Conservation (phyloP, 1,139 yeast species). For the Pichia sp. region DNA sequence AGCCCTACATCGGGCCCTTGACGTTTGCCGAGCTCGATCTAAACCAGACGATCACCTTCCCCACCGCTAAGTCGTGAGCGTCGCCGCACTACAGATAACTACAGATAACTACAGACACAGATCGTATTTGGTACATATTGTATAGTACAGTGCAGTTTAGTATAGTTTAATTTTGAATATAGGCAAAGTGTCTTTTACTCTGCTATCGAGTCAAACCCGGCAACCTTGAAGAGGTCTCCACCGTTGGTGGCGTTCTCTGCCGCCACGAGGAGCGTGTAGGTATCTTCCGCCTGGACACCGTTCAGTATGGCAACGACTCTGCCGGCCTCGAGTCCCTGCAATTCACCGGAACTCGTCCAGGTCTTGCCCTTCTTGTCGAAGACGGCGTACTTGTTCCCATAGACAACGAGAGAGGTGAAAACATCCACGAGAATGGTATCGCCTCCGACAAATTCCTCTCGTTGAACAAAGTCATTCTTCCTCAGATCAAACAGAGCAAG, state of each 20-base stretch:
- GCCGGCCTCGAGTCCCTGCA: not conserved
- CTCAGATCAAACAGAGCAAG: constrained; percentile 14
- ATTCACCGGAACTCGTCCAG: not conserved
- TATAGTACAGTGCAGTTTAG: too few relatives aligned
- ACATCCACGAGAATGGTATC: constrained; percentile 8
- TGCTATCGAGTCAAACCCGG: not conserved
- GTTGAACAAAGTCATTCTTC: constrained; percentile 9
- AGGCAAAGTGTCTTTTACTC: not conserved
- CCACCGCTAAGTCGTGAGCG: constrained; percentile 15
- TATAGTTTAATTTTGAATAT: too few relatives aligned
- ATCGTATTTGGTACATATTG: too few relatives aligned
- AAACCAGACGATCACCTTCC: constrained; percentile 33
- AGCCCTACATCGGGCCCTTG: constrained; percentile 84
- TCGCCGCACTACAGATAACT: too few relatives aligned
- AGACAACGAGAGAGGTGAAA: constrained; percentile 5
- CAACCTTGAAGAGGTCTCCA: not conserved
- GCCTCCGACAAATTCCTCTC: not conserved
- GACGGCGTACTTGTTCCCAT: not conserved
- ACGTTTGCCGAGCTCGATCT: constrained; percentile 60
- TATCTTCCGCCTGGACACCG: not conserved
- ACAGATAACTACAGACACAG: too few relatives aligned
- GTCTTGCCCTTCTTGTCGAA: constrained; percentile 13
- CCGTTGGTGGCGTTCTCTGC: not conserved
- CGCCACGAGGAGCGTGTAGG: not conserved
- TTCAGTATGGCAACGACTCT: constrained; percentile 1